Evolutionary conservation across 768 basidiomycete species (phyloP).

Genomic region (Leccinellum albellum): DNA sequence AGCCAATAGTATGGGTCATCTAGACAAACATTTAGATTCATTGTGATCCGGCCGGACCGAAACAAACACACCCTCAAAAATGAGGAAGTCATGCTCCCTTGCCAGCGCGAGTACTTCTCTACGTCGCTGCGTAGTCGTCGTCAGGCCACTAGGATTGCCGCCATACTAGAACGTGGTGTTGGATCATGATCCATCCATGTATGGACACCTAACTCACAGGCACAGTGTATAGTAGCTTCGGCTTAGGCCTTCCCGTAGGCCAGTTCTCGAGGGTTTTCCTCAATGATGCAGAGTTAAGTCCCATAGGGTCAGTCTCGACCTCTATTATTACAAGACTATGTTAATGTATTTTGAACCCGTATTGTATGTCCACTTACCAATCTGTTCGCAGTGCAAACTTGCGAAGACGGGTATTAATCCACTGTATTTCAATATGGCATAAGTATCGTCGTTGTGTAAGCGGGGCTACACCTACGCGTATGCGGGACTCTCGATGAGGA

Average conservation of each 20-base stretch:
- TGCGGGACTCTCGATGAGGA: conserved; percentile 74
- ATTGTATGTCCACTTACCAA: conserved; percentile 37
- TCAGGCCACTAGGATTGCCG: conserved; percentile 77
- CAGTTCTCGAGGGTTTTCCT: conserved; percentile 63
- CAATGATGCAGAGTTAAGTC: conserved; percentile 53
- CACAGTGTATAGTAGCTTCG: conserved; percentile 73
- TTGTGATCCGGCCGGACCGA: neutral
- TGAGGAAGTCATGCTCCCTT: conserved; percentile 64
- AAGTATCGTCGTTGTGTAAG: neutral
- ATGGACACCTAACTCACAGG: conserved; percentile 38
- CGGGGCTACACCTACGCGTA: conserved; percentile 44
- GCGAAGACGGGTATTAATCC: conserved; percentile 62
- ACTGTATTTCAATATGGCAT: conserved; percentile 29
- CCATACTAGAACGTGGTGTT: conserved; percentile 47
- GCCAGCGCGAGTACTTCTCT: conserved; percentile 63
- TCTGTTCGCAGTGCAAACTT: conserved; percentile 46
- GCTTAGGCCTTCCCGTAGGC: conserved; percentile 61
- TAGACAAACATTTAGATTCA: conserved; percentile 19
- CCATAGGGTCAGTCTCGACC: conserved; percentile 66
- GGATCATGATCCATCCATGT: neutral
- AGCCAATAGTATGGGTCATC: conserved; percentile 70
- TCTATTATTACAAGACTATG: conserved; percentile 38
- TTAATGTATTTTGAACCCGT: neutral
- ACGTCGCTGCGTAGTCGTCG: conserved; percentile 58
- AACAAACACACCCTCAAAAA: conserved; percentile 59